Evolutionary conservation across 2,329 filamentous ascomycete species (phyloP).

Genomic region (Fusarium cyanostomum): DNA sequence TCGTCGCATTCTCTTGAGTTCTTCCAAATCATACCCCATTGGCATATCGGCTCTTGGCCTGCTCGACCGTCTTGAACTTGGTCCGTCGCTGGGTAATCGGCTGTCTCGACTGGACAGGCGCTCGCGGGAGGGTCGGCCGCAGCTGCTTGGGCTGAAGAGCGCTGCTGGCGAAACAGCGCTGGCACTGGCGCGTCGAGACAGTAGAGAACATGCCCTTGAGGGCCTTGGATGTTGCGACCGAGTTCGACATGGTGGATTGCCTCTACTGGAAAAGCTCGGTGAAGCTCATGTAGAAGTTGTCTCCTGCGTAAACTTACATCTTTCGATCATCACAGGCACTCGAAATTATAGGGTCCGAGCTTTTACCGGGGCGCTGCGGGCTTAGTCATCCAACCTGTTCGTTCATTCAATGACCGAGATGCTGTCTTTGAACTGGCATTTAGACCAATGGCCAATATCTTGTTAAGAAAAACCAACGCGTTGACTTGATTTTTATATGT

Average conservation of each 20-base stretch:
- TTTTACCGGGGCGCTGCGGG: slow-evolving; percentile 37
- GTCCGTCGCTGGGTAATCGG: slow-evolving; percentile 51
- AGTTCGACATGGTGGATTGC: slow-evolving; percentile 51
- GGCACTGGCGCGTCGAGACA: slow-evolving; percentile 50
- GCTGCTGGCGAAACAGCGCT: slow-evolving; percentile 54
- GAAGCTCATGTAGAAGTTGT: slow-evolving; percentile 33
- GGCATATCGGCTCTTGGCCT: slow-evolving; percentile 66
- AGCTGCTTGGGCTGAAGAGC: slow-evolving; percentile 49
- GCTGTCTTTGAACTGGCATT: slow-evolving; percentile 10
- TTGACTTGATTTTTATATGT: not conserved
- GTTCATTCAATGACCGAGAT: slow-evolving; percentile 13
- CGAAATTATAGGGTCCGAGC: slow-evolving; percentile 38
- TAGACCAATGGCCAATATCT: slow-evolving; percentile 14
- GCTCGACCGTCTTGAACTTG: slow-evolving; percentile 64
- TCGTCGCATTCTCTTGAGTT: not conserved
- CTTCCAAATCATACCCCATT: slow-evolving; percentile 58
- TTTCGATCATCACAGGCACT: slow-evolving; percentile 41
- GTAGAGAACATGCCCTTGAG: slow-evolving; percentile 48
- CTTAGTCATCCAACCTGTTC: slow-evolving; percentile 38
- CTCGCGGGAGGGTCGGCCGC: slow-evolving; percentile 47
- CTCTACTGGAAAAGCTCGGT: slow-evolving; percentile 9
- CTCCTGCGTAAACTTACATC: slow-evolving; percentile 40
- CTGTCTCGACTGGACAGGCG: slow-evolving; percentile 47
- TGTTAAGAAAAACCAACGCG: not conserved
- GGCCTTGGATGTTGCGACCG: slow-evolving; percentile 48